These are phyloP conservation scores for Cordyceps cateniannulata DNA, from an alignment of 2,329 filamentous ascomycete genomes.

Conservation along the genomic window DNA sequence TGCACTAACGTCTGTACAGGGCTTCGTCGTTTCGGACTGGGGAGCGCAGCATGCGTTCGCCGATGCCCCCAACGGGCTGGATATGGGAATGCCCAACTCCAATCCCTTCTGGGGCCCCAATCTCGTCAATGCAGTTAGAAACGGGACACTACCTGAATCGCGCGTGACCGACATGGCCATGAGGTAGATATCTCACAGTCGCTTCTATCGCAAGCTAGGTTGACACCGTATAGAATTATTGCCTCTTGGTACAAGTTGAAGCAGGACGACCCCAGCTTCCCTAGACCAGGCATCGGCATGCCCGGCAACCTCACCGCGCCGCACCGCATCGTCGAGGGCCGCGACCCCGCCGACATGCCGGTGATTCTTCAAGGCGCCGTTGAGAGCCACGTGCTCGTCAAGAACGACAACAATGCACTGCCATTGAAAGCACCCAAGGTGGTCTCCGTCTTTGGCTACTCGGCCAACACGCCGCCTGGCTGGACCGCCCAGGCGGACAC, in stretches of 20 bases:
- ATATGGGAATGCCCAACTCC: slow-evolving; percentile 61
- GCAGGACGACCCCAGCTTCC: slow-evolving; percentile 40
- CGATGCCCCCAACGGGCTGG: slow-evolving; percentile 57
- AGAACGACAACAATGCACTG: slow-evolving; percentile 49
- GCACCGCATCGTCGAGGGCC: slow-evolving; percentile 49
- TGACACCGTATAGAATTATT: slow-evolving; percentile 28
- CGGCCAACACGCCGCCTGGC: slow-evolving; percentile 40
- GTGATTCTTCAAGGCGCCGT: slow-evolving; percentile 48
- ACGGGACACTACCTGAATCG: slow-evolving; percentile 49
- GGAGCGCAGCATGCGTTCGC: slow-evolving; percentile 58
- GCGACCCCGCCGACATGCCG: slow-evolving; percentile 35
- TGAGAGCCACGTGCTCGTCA: slow-evolving; percentile 58
- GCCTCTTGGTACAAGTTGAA: slow-evolving; percentile 51
- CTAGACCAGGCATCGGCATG: slow-evolving; percentile 45
- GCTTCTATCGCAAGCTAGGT: neutral
- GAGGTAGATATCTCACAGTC: slow-evolving; percentile 17
- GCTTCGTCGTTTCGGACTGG: slow-evolving; percentile 65
- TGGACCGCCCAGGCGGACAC: slow-evolving; percentile 31
- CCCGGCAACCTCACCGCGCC: slow-evolving; percentile 40
- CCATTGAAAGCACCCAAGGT: slow-evolving; percentile 44
- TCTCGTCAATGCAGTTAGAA: slow-evolving; percentile 50
- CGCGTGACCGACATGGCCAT: slow-evolving; percentile 58
- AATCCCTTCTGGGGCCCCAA: slow-evolving; percentile 42
- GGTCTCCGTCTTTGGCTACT: slow-evolving; percentile 58
- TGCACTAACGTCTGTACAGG: slow-evolving; percentile 22